Evolutionary conservation across 371 early-diverging fungal species (phyloP).

Genomic region (Parasitella parasitica): DNA sequence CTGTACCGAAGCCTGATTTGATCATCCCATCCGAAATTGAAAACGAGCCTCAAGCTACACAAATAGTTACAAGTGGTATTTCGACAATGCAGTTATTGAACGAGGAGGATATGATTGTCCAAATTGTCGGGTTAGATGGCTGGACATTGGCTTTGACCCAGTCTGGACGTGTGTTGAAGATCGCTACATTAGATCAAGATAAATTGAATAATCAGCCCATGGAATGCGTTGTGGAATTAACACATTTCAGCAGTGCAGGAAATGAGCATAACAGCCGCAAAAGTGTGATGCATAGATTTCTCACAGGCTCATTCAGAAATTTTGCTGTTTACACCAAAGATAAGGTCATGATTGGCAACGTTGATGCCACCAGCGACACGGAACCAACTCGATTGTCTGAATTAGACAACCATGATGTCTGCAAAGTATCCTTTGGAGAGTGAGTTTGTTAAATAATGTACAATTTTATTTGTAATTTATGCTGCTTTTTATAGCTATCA

Average conservation of each 20-base stretch:
- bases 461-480: not conserved
- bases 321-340: conserved; percentile 33
- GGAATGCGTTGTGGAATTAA: not conserved
- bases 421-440: conserved; percentile 34
- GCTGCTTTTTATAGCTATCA: conserved; percentile 33
- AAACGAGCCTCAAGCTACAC: not conserved
- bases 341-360: conserved; percentile 15
- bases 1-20: conserved; percentile 25
- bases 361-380: not conserved
- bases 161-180: conserved; percentile 17
- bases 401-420: conserved; percentile 11
- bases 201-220: not conserved
- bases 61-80: not conserved
- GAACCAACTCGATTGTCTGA: not conserved
- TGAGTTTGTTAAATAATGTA: conserved; percentile 1
- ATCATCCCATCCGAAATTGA: not conserved
- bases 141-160: conserved; percentile 20
- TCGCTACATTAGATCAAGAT: not conserved
- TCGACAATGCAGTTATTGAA: not conserved
- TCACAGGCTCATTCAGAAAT: conserved; percentile 16
- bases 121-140: conserved; percentile 20
- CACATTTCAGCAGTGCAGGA: conserved; percentile 4
- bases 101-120: conserved; percentile 15
- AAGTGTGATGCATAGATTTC: conserved; percentile 11
- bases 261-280: conserved; percentile 7